phyloP scores from a whole-genome alignment of 495 filamentous ascomycete genomes.

The Lasiosphaeria miniovina region DNA sequence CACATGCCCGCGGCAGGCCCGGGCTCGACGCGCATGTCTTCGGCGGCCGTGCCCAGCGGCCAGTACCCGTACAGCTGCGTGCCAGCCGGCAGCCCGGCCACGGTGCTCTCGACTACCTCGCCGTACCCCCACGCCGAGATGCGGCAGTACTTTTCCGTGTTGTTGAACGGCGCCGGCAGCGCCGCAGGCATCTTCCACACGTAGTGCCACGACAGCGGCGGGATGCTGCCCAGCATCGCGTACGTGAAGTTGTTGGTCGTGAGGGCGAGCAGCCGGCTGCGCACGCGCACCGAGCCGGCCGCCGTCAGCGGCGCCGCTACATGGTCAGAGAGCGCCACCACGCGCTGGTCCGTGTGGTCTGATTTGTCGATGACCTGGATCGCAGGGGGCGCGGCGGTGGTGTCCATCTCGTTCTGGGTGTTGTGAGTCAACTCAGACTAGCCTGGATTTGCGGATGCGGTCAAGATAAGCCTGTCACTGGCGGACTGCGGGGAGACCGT shows the following conservation, averaged over 20 bases:
- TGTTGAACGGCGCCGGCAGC: slow-evolving; percentile 52
- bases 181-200: slow-evolving; percentile 29
- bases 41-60: slow-evolving; percentile 38
- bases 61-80: slow-evolving; percentile 39
- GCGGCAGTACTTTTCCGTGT: slow-evolving; percentile 47
- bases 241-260: slow-evolving; percentile 58
- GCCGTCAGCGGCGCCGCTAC: neutral
- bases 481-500: no score
- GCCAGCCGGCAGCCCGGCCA: slow-evolving; percentile 29
- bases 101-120: slow-evolving; percentile 47
- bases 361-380: slow-evolving; percentile 2
- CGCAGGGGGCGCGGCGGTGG: neutral
- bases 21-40: slow-evolving; percentile 29
- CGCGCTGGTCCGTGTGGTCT: neutral
- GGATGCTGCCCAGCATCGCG: slow-evolving; percentile 43
- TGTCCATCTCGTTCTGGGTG: no score
- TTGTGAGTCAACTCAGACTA: no score
- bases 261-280: slow-evolving; percentile 42
- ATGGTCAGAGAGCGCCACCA: neutral
- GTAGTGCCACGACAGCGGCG: slow-evolving; percentile 46
- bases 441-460: no score
- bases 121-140: slow-evolving; percentile 58
- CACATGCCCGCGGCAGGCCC: slow-evolving; percentile 34
- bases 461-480: no score
- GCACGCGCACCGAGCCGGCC: slow-evolving; percentile 37